Evolutionary conservation across 2,329 filamentous ascomycete genomes (phyloP).

Genomic region (Tolypocladium cylindrosporum): DNA sequence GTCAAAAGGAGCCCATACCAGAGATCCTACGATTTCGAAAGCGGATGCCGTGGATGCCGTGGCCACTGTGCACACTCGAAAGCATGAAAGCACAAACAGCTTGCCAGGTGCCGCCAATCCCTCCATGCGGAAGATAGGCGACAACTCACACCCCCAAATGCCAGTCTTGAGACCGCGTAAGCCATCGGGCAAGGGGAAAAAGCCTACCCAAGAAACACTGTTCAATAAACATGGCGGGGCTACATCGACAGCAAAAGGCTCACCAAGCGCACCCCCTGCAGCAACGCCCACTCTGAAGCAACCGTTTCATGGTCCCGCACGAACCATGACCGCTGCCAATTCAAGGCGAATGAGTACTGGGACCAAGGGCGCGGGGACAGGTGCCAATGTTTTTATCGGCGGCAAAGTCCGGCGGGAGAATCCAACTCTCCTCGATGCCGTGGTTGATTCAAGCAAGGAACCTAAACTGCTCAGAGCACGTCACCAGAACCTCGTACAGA

Average conservation of each 20-base stretch:
- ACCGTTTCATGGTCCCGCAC: background rate
- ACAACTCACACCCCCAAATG: background rate
- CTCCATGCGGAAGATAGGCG: background rate
- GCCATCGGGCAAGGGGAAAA: background rate
- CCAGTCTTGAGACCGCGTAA: background rate
- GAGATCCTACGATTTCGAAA: too few species aligned
- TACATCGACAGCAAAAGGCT: background rate
- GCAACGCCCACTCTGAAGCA: background rate
- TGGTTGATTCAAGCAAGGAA: constrained; percentile 29
- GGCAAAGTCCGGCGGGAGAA: constrained; percentile 29
- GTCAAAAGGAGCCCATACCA: background rate
- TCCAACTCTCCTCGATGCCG: constrained; percentile 24
- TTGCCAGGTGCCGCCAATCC: background rate
- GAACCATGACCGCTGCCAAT: background rate
- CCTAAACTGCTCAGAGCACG: constrained; percentile 29
- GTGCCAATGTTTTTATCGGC: constrained; percentile 33
- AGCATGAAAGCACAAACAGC: too few species aligned
- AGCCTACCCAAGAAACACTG: background rate
- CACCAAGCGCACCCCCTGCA: background rate
- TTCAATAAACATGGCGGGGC: background rate
- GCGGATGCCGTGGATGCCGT: too few species aligned
- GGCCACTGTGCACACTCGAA: background rate
- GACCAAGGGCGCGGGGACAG: background rate
- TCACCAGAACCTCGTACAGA: constrained; percentile 28
- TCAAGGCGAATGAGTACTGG: background rate